phyloP scores from a whole-genome alignment of 176 grass and related monocot species.

The Carex littledalei region DNA sequence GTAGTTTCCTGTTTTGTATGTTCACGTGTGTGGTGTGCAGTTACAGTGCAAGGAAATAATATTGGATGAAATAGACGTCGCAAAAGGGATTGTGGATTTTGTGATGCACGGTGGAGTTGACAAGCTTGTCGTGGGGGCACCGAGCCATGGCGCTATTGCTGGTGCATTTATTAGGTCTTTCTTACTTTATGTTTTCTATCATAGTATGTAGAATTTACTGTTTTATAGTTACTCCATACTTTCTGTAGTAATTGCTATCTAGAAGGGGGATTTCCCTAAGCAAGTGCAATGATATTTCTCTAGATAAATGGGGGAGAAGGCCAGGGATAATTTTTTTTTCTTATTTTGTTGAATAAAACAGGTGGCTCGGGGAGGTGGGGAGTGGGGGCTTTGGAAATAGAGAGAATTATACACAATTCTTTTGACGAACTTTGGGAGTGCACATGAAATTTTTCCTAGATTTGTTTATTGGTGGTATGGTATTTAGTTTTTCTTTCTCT shows the following conservation, averaged over 20 bases:
- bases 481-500: conserved; percentile 11
- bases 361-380: not conserved
- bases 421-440: not conserved
- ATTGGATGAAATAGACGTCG: conserved; percentile 53
- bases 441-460: not conserved
- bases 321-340: not conserved
- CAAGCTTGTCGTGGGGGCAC: conserved; percentile 56
- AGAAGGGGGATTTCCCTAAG: not conserved
- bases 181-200: not conserved
- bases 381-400: not conserved
- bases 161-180: conserved; percentile 61
- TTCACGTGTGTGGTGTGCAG: conserved; percentile 33
- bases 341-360: not conserved
- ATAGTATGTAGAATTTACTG: not conserved
- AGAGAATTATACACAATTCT: not conserved
- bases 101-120: conserved; percentile 33
- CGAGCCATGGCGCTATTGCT: conserved; percentile 55
- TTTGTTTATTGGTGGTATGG: conserved; percentile 4
- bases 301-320: not conserved
- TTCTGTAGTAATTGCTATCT: not conserved
- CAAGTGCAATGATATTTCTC: not conserved
- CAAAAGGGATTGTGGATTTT: conserved; percentile 77
- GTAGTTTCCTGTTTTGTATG: not conserved
- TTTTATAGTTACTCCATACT: not conserved
- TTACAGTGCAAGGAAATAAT: conserved; percentile 76